Evolutionary conservation across 2,329 filamentous ascomycete genomes (phyloP).

Genomic region (Colletotrichum noveboracense): DNA sequence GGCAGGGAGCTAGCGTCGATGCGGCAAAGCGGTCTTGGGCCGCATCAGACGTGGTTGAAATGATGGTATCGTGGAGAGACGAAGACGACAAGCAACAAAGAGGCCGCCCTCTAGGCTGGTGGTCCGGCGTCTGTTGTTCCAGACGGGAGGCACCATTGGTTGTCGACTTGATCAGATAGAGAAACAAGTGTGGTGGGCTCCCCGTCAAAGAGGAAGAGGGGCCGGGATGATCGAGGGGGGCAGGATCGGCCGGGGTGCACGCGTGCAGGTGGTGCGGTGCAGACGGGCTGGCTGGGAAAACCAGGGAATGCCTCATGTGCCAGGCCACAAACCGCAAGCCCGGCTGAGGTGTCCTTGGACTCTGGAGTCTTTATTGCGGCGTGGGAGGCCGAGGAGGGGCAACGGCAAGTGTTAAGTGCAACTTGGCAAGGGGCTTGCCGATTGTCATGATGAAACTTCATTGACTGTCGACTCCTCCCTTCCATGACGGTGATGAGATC

Average conservation of each 20-base stretch:
- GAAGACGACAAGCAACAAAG: not conserved
- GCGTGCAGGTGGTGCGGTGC: not conserved
- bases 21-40: not conserved
- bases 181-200: not conserved
- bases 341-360: not conserved
- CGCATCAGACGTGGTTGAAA: not conserved
- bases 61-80: not conserved
- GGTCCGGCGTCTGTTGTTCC: not conserved
- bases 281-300: not conserved
- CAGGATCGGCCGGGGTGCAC: conserved; percentile 4
- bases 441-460: not conserved
- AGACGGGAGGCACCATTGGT: not conserved
- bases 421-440: not conserved
- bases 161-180: not conserved
- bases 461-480: not conserved
- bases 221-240: not conserved
- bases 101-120: not conserved
- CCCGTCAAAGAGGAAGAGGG: not conserved
- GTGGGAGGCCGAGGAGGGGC: not conserved
- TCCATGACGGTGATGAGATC: not conserved
- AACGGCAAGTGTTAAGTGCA: not conserved
- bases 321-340: not conserved
- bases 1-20: not conserved
- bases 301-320: conserved; percentile 12
- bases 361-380: not conserved